phyloP scores from a whole-genome alignment of 148 eudicot genomes.

The Linanthus parryae region DNA sequence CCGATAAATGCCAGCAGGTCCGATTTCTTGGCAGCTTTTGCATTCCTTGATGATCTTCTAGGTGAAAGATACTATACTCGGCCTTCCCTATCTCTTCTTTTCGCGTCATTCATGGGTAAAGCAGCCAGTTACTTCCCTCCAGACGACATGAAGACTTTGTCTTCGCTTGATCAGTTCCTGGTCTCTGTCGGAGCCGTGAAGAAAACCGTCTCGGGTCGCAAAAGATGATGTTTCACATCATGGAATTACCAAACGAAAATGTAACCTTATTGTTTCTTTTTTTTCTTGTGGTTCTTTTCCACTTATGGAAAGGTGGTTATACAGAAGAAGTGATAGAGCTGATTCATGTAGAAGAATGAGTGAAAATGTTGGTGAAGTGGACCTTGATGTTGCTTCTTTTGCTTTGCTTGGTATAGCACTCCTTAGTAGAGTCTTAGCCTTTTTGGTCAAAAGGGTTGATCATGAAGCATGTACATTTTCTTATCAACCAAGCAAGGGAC shows the following conservation, averaged over 20 bases:
- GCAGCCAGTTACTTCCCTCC: conserved; percentile 96
- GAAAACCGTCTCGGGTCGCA: conserved; percentile 90
- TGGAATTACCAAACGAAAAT: too few species aligned
- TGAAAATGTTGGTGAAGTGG: too few species aligned
- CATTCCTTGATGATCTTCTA: conserved; percentile 81
- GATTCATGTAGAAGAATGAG: too few species aligned
- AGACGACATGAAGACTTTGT: conserved; percentile 93
- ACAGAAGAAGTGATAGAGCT: too few species aligned
- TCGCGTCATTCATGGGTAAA: conserved; percentile 79
- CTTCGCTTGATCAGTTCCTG: conserved; percentile 87
- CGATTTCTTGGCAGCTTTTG: conserved; percentile 88
- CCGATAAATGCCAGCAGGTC: conserved; percentile 82
- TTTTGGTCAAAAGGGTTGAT: too few species aligned
- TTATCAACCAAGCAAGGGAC: neutral
- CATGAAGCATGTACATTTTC: neutral
- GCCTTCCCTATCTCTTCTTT: conserved; percentile 74
- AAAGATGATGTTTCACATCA: conserved; percentile 50
- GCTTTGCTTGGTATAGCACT: too few species aligned
- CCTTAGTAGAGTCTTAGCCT: too few species aligned
- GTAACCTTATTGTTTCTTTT: too few species aligned
- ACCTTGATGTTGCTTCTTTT: too few species aligned
- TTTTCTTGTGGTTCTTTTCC: too few species aligned
- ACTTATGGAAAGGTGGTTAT: too few species aligned
- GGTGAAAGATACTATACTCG: conserved; percentile 68
- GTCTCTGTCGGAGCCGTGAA: conserved; percentile 96